phyloP scores from a whole-genome alignment of 1,284 basidiomycete species.

The Malassezia vespertilionis region DNA sequence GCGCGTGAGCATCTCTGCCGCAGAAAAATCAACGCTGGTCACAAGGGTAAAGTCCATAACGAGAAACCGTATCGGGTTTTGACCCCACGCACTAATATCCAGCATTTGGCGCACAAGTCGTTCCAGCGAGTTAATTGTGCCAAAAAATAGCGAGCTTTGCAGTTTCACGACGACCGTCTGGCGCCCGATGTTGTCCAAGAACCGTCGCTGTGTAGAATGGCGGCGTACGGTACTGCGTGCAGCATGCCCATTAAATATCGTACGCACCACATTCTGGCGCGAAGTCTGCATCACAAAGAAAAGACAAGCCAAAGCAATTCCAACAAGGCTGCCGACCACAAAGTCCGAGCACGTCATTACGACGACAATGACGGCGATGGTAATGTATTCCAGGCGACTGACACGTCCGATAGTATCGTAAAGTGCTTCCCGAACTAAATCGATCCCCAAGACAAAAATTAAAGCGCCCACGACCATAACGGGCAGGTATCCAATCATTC shows the following conservation, averaged over 20 bases:
- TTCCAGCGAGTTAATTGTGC: constrained; percentile 80
- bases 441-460: constrained; percentile 88
- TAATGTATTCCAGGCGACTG: constrained; percentile 50
- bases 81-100: constrained; percentile 62
- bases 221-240: constrained; percentile 75
- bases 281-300: constrained; percentile 96
- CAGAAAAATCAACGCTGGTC: constrained; percentile 81
- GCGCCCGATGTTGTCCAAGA: constrained; percentile 77
- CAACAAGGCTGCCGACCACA: constrained; percentile 82
- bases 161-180: constrained; percentile 82
- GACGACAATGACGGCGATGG: constrained; percentile 55
- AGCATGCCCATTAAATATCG: constrained; percentile 39
- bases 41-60: constrained; percentile 59
- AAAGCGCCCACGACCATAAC: constrained; percentile 59
- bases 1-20: constrained; percentile 86
- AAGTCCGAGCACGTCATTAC: constrained; percentile 64
- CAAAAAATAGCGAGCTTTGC: constrained; percentile 89
- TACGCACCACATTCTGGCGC: constrained; percentile 50
- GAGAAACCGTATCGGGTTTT: constrained; percentile 70
- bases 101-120: constrained; percentile 62
- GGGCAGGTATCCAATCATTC: constrained; percentile 44
- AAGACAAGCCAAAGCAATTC: constrained; percentile 79
- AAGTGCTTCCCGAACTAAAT: constrained; percentile 79
- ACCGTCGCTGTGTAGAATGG: constrained; percentile 74
- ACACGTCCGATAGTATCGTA: constrained; percentile 90